Conservation (phyloP, 176 grass and related monocot species). For the Oryza nivara region DNA sequence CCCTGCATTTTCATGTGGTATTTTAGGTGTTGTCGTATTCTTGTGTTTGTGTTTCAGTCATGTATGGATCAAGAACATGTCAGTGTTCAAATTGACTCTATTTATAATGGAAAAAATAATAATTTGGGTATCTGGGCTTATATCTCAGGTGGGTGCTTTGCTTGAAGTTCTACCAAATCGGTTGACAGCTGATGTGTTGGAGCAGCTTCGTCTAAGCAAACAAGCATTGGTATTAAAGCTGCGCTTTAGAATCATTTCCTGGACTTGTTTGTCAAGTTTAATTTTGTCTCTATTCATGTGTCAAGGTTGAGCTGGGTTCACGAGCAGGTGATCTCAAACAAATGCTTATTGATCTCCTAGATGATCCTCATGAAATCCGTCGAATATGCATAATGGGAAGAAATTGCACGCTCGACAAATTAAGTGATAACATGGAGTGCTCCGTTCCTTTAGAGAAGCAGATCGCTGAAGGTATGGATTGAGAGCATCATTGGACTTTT, state of each 20-base stretch:
- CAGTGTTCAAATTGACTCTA: slow-evolving; percentile 5
- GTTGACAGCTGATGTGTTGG: slow-evolving; percentile 89
- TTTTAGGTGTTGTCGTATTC: slow-evolving; percentile 11
- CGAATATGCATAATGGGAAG: slow-evolving; percentile 96
- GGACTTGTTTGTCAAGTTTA: slow-evolving; percentile 7
- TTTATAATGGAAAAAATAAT: slow-evolving; percentile 7
- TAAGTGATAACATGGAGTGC: slow-evolving; percentile 69
- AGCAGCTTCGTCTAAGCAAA: slow-evolving; percentile 98
- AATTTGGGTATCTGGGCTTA: background rate
- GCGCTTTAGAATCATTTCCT: slow-evolving; percentile 25
- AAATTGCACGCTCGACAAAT: slow-evolving; percentile 73
- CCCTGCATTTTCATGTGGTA: slow-evolving; percentile 6
- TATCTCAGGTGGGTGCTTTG: slow-evolving; percentile 75
- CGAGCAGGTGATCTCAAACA: slow-evolving; percentile 95
- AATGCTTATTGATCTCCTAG: slow-evolving; percentile 93
- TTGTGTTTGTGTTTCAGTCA: slow-evolving; percentile 16
- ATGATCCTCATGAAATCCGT: slow-evolving; percentile 94
- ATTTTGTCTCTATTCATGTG: slow-evolving; percentile 39
- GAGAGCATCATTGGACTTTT: slow-evolving; percentile 25
- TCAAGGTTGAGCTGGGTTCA: slow-evolving; percentile 93
- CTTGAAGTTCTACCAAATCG: slow-evolving; percentile 97
- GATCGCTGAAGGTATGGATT: slow-evolving; percentile 81
- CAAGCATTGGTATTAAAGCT: slow-evolving; percentile 69
- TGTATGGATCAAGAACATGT: background rate
- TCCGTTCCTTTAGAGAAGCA: slow-evolving; percentile 82